Evolutionary conservation across 2,329 filamentous ascomycete species (phyloP).

Genomic region (Scolecobasidium constrictum): DNA sequence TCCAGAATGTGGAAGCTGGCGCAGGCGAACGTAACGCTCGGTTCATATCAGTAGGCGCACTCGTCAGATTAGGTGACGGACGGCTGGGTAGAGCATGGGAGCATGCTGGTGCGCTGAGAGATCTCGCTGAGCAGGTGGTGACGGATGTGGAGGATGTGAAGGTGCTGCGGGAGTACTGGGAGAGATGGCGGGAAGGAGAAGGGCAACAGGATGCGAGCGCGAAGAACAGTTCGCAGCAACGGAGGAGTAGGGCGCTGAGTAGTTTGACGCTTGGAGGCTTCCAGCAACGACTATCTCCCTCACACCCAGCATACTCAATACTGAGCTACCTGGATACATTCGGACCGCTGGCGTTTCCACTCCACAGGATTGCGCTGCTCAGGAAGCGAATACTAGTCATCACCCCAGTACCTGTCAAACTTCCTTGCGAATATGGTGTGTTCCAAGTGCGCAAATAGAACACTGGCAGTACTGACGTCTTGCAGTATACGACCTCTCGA

Average conservation of each 20-base stretch:
- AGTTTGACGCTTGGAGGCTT: constrained; percentile 48
- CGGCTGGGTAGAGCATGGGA: constrained; percentile 81
- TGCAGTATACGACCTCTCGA: constrained; percentile 84
- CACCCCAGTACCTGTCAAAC: constrained; percentile 73
- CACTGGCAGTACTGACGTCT: constrained; percentile 2
- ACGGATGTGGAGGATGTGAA: constrained; percentile 51
- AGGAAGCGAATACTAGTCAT: constrained; percentile 83
- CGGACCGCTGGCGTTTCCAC: constrained; percentile 82
- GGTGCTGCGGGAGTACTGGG: constrained; percentile 73
- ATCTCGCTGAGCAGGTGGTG: constrained; percentile 43
- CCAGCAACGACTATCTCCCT: constrained; percentile 58
- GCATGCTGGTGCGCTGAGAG: constrained; percentile 68
- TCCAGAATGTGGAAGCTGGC: constrained; percentile 71
- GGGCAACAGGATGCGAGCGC: constrained; percentile 6
- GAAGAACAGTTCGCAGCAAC: constrained; percentile 13
- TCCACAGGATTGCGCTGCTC: constrained; percentile 77
- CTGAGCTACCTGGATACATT: constrained; percentile 68
- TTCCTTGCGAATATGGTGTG: constrained; percentile 79
- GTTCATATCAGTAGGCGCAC: constrained; percentile 83
- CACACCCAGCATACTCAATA: constrained; percentile 81
- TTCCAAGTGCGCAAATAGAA: neutral
- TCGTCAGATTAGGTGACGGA: constrained; percentile 79
- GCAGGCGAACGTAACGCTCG: constrained; percentile 75
- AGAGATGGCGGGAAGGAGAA: constrained; percentile 26
- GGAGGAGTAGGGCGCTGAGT: constrained; percentile 25